Conservation (phyloP, 805 yeast species). For the Cyberlindnera misumaiensis region DNA sequence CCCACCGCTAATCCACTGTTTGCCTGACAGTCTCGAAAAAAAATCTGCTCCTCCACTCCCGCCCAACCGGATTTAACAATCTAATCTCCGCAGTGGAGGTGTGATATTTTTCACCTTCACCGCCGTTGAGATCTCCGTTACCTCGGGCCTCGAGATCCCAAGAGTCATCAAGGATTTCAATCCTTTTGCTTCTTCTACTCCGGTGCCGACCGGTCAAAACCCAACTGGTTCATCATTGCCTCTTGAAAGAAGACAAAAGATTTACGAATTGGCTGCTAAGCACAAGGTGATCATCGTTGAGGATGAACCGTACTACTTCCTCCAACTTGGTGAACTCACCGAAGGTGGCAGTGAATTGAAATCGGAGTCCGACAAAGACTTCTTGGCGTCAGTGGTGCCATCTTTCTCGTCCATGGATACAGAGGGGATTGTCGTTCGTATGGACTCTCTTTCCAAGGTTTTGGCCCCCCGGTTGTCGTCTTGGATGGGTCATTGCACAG, state of each 20-base stretch:
- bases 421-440: constrained; percentile 33
- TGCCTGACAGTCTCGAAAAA: too few species aligned
- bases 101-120: too few species aligned
- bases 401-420: constrained; percentile 70
- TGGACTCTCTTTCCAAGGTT: constrained; percentile 88
- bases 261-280: constrained; percentile 1
- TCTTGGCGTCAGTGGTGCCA: constrained; percentile 59
- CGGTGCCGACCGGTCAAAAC: constrained; percentile 2
- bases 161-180: too few species aligned
- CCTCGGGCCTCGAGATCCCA: too few species aligned
- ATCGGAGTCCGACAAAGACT: constrained; percentile 36
- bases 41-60: too few species aligned
- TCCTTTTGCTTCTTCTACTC: too few species aligned
- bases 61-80: too few species aligned
- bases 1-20: too few species aligned
- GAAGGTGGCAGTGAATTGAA: constrained; percentile 31
- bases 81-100: too few species aligned
- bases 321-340: constrained; percentile 23
- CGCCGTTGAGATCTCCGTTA: too few species aligned
- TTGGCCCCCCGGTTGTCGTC: constrained; percentile 85
- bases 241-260: neutral
- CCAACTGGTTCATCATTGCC: constrained; percentile 1
- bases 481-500: constrained; percentile 87
- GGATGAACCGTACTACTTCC: constrained; percentile 3
- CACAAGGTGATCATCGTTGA: constrained; percentile 1